Percentiles rank a stretch among this genome's conserved stretches.
Conservation (phyloP, 2,329 filamentous ascomycete genomes). For the Fusarium anthophilum region DNA sequence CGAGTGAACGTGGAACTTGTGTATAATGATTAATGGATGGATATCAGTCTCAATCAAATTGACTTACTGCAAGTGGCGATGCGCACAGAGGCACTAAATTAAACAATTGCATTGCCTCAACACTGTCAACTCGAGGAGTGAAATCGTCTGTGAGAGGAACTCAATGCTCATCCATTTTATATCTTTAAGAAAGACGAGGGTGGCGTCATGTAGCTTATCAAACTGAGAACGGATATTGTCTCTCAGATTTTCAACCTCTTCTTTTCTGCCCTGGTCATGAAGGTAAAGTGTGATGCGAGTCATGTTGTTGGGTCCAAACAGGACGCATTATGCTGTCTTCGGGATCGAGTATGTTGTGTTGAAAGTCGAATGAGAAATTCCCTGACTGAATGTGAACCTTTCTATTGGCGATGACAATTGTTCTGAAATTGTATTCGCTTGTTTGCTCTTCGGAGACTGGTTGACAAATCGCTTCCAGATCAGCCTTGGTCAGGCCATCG, state of each 20-base stretch:
- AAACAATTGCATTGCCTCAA: not conserved
- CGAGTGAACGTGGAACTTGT: not conserved
- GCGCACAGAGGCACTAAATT: not conserved
- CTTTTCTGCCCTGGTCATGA: not conserved
- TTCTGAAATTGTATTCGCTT: not conserved
- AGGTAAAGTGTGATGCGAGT: not conserved
- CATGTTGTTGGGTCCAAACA: not conserved
- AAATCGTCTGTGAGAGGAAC: not conserved
- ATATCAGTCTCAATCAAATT: not conserved
- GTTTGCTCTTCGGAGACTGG: not conserved
- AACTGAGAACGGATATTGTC: not conserved
- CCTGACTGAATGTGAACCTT: not conserved
- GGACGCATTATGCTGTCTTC: not conserved
- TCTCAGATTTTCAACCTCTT: not conserved
- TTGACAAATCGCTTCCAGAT: not conserved
- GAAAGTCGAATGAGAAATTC: not conserved
- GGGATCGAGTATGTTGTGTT: not conserved
- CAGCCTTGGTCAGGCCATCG: not conserved
- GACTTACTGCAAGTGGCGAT: not conserved
- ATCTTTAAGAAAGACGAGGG: not conserved
- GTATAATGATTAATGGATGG: not conserved
- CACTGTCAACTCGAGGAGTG: not conserved
- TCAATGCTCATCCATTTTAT: not conserved
- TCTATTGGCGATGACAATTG: not conserved
- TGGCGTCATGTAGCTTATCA: not conserved